Evolutionary conservation across 2,329 filamentous ascomycete genomes (phyloP), one percentile per base, ranked within the genome.

Genomic region (Trichoderma cornu-damae): DNA sequence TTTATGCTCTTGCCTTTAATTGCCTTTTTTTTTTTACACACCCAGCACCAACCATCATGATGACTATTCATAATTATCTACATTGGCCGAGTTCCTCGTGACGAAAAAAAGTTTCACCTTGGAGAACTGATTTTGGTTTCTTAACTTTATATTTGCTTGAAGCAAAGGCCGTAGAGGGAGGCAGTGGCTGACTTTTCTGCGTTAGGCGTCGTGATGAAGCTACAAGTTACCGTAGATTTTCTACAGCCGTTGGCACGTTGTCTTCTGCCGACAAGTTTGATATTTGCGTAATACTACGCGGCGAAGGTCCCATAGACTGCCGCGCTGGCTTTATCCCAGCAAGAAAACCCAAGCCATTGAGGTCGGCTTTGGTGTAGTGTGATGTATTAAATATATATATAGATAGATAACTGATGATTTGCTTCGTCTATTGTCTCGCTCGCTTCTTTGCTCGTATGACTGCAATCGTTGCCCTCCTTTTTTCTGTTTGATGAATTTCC

Each of bases 101-200:
- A 81, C 69, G 79, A 82, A 78, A 69, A 68, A 70, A 64, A 67
- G 66, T 70, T 77, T 81, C 80, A 82, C 79, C 79, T 82, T 82
- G 80, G 80, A 82, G 80, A 82, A 82, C 79, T 82, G 80, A 82
- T 69, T 20, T 61, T 67, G 63, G 63, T 63, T 61, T 60, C 57
- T 44, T 42, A n/a, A n/a, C n/a, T 55, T 53, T 35, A 4, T 34
- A 16, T 18, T 22, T 52, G 4, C 59, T 58, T 58, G 16, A 14
- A 51, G 28, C 32, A 24, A 38, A 32, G 6, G 14, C n/a, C n/a
- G n/a, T 9, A 20, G 26, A 20, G 26, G 11, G 4, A 37, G 38
- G 50, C 30, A 24, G 11, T 37, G 7, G 48, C 44, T 30, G 11
- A 51, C 53, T 47, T 49, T 18, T 3, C 14, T 50, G 28, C 30